Conservation (phyloP, 2,329 filamentous ascomycete species). For the Aureobasidium pullulans region DNA sequence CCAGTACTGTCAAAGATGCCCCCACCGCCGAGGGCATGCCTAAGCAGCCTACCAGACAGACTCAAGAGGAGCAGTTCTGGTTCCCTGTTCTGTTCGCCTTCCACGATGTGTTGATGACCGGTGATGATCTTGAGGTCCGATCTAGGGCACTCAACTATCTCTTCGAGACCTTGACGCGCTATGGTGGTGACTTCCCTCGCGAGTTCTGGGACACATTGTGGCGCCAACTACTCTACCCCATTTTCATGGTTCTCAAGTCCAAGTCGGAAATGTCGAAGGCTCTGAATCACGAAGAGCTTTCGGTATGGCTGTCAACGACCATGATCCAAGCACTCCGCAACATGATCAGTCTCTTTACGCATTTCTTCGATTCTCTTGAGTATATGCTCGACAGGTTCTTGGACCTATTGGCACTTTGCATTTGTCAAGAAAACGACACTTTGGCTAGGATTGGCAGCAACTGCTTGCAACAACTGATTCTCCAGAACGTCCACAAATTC, state of each 20-base stretch:
- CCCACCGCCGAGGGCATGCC: constrained; percentile 44
- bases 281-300: constrained; percentile 90
- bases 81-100: constrained; percentile 97
- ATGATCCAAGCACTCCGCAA: constrained; percentile 98
- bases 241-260: constrained; percentile 95
- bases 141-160: constrained; percentile 87
- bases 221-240: constrained; percentile 93
- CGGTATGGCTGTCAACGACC: constrained; percentile 96
- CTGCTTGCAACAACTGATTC: constrained; percentile 89
- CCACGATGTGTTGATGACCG: constrained; percentile 98
- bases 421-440: constrained; percentile 98
- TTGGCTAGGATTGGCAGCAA: constrained; percentile 97
- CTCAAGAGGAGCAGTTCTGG: constrained; percentile 96
- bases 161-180: constrained; percentile 84
- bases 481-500: constrained; percentile 95
- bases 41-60: constrained; percentile 67
- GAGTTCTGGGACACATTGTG: constrained; percentile 99
- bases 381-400: constrained; percentile 98
- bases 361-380: constrained; percentile 93
- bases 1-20: constrained; percentile 43
- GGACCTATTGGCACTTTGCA: constrained; percentile 87
- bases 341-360: constrained; percentile 97
- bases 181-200: constrained; percentile 82
- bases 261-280: constrained; percentile 95
- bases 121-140: constrained; percentile 93